Evolutionary conservation across 768 basidiomycete species (phyloP).

Genomic region (Leccinellum luteum): DNA sequence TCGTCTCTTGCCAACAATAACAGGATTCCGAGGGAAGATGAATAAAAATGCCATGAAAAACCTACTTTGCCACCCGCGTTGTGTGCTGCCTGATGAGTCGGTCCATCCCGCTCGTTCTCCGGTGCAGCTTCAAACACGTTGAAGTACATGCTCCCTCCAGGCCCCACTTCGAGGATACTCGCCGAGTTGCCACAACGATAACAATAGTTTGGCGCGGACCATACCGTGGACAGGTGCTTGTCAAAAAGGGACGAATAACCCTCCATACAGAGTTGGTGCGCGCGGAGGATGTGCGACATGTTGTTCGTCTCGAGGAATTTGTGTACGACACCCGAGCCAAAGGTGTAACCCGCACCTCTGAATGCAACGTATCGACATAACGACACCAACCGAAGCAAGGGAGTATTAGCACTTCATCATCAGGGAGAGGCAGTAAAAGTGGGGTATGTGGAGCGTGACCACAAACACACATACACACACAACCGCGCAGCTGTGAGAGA

Average conservation of each 20-base stretch:
- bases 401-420: slow-evolving; percentile 7
- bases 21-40: no score
- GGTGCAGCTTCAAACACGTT: slow-evolving; percentile 99
- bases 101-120: slow-evolving; percentile 94
- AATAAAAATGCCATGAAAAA: not conserved
- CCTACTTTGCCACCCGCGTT: slow-evolving; percentile 69
- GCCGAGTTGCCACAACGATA: slow-evolving; percentile 98
- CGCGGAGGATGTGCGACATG: slow-evolving; percentile 96
- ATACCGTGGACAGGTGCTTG: slow-evolving; percentile 93
- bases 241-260: slow-evolving; percentile 98
- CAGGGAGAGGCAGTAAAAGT: slow-evolving; percentile 10
- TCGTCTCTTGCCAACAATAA: not conserved
- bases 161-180: slow-evolving; percentile 93
- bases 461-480: not conserved
- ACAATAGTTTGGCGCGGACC: slow-evolving; percentile 99
- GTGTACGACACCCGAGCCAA: slow-evolving; percentile 95
- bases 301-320: slow-evolving; percentile 95
- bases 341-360: slow-evolving; percentile 98
- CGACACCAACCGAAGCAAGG: slow-evolving; percentile 4
- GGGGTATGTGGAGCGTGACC: slow-evolving; percentile 7
- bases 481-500: slow-evolving; percentile 7
- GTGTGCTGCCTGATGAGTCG: slow-evolving; percentile 72
- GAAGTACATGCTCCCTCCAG: slow-evolving; percentile 84
- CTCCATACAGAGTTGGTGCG: slow-evolving; percentile 99
- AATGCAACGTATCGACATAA: not conserved